phyloP scores from a whole-genome alignment of 2,329 filamentous ascomycete genomes.

The Clarireedia sp. region DNA sequence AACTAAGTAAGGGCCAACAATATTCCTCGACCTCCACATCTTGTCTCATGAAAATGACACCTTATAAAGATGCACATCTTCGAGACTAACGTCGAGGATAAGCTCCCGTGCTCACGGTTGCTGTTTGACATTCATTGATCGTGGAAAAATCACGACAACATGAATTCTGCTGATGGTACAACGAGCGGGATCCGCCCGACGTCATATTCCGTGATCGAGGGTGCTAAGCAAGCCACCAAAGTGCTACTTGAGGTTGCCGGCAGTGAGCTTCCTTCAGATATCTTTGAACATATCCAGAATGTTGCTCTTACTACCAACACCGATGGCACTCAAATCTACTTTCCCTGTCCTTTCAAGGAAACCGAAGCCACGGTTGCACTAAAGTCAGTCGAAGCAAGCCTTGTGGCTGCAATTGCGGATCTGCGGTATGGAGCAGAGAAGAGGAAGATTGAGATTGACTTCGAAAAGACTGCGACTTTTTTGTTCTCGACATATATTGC shows the following conservation, averaged over 20 bases:
- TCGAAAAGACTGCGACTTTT: conserved; percentile 47
- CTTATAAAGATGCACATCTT: too few relatives aligned
- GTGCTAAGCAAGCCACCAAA: conserved; percentile 19
- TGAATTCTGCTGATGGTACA: neutral
- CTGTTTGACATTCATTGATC: neutral
- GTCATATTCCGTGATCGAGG: conserved; percentile 23
- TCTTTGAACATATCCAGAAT: conserved; percentile 19
- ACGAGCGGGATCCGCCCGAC: neutral
- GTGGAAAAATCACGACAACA: neutral
- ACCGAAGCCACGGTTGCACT: conserved; percentile 37
- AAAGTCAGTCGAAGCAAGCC: conserved; percentile 37
- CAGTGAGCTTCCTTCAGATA: conserved; percentile 19
- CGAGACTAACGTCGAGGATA: too few relatives aligned
- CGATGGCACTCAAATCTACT: conserved; percentile 31
- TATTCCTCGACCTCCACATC: too few relatives aligned
- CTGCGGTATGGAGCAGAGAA: conserved; percentile 38
- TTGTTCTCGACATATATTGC: conserved; percentile 51
- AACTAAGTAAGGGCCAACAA: too few relatives aligned
- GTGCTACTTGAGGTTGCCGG: conserved; percentile 13
- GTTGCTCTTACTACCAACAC: conserved; percentile 22
- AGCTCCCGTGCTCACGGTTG: too few relatives aligned
- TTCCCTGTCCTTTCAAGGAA: conserved; percentile 41
- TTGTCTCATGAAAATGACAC: too few relatives aligned
- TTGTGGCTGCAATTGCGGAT: conserved; percentile 52
- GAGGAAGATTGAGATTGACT: conserved; percentile 41